phyloP scores from a whole-genome alignment of 805 yeast species.

The Aciculoconidium aculeatum region DNA sequence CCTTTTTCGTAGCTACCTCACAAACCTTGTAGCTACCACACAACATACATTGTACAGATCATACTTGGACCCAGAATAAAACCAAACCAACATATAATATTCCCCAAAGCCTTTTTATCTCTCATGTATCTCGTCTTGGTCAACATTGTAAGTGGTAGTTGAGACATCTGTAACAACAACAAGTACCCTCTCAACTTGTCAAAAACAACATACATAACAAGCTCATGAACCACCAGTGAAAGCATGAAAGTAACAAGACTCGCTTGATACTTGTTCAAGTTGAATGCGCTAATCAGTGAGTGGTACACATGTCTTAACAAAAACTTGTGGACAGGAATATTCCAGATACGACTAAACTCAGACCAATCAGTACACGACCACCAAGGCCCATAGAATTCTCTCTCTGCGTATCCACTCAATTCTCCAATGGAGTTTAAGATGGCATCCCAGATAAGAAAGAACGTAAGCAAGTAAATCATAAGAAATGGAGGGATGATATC shows the following conservation, averaged over 20 bases:
- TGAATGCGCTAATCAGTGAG: slow-evolving; percentile 72
- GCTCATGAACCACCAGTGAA: slow-evolving; percentile 81
- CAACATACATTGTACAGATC: slow-evolving; percentile 76
- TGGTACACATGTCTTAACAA: slow-evolving; percentile 91
- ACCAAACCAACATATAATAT: slow-evolving; percentile 86
- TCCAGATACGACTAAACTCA: slow-evolving; percentile 92
- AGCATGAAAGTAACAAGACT: slow-evolving; percentile 72
- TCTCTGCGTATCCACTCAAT: slow-evolving; percentile 76
- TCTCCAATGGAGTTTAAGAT: slow-evolving; percentile 89
- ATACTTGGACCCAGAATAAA: slow-evolving; percentile 85
- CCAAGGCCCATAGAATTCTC: slow-evolving; percentile 95
- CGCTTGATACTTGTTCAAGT: slow-evolving; percentile 61
- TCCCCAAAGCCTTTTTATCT: slow-evolving; percentile 59
- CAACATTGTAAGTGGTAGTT: slow-evolving; percentile 69
- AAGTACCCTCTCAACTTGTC: slow-evolving; percentile 75
- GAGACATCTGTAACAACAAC: slow-evolving; percentile 77
- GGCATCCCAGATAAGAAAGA: slow-evolving; percentile 93
- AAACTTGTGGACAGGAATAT: slow-evolving; percentile 86
- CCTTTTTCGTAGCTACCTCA: too few relatives aligned
- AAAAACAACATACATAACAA: slow-evolving; percentile 87
- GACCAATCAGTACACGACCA: slow-evolving; percentile 96
- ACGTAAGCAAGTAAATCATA: slow-evolving; percentile 66
- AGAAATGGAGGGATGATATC: slow-evolving; percentile 81
- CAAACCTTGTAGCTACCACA: slow-evolving; percentile 28
- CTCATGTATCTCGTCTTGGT: slow-evolving; percentile 55